Evolutionary conservation across 495 filamentous ascomycete species (phyloP), one percentile per base, ranked within the genome.

Genomic region (Neurospora hispaniola): DNA sequence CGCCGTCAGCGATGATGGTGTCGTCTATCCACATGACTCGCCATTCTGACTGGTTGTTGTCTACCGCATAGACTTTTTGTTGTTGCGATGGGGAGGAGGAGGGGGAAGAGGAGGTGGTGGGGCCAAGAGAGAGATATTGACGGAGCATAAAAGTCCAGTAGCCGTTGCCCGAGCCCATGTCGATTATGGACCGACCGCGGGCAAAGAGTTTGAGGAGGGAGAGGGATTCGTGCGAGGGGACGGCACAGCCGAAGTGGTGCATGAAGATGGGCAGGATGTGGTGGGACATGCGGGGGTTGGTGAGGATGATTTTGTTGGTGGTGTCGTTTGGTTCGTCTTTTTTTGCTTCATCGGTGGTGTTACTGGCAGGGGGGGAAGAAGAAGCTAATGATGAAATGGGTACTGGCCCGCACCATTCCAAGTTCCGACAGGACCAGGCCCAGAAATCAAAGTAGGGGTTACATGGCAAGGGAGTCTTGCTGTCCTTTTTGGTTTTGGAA

Each of bases 161-260:
- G 27, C 89, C 89, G 75, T 85, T 86, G 5, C 89, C 89, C 73
- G 90, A 89, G 83, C 76, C 70, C 62, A 90, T 78, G 41, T 75
- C 73, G 83, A 77, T 70, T 42, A 90, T 80, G 31, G 77, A 72
- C 54, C 84, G 77, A 2, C 82, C 80, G 9, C 40, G 72, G 8
- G 83, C 76, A 10, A 88, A 70, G n/a, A 81, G 75, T n/a, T 79
- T 79, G 38, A 91, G 82, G 11, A 88, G 76, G 39, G 75, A 73
- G 23, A 91, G 79, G 1, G 83, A 81, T 71, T 89, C 86, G 81
- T 88, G 86, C 23, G 81, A 83, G 2, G 89, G 89, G 14, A 85
- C 84, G 8, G 85, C 85, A 81, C 89, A 91, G 43, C 87, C 88
- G 79, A 90, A 90, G 78, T 91, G 89, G 79, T 91, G 89, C 83